Conservation (phyloP, 2,329 filamentous ascomycete genomes). For the Lithohypha guttulata region DNA sequence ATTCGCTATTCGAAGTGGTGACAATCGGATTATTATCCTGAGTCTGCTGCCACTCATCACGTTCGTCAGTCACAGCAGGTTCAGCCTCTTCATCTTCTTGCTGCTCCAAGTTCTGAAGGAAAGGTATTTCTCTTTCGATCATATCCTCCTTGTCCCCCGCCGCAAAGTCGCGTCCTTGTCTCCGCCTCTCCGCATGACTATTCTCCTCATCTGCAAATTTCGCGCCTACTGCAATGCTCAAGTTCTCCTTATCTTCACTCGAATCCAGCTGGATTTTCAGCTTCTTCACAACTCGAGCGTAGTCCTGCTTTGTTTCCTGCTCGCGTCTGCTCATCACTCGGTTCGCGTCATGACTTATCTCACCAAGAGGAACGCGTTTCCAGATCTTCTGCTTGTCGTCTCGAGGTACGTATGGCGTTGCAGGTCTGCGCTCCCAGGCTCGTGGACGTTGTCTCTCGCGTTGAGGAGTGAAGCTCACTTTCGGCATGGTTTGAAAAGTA, state of each 20-base stretch:
- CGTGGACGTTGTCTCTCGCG: conserved; percentile 27
- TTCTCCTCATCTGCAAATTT: neutral
- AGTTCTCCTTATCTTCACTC: conserved; percentile 18
- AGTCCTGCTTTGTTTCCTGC: conserved; percentile 8
- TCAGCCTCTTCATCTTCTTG: neutral
- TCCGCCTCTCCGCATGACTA: neutral
- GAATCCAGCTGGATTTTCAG: conserved; percentile 11
- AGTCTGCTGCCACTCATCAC: no score
- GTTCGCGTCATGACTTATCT: conserved; percentile 7
- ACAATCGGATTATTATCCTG: no score
- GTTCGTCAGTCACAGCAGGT: neutral
- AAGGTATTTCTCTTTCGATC: no score
- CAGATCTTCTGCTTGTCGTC: conserved; percentile 35
- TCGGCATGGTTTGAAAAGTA: neutral
- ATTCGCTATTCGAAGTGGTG: no score
- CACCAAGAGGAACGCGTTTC: conserved; percentile 30
- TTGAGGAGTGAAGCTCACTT: conserved; percentile 30
- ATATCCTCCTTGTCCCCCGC: conserved; percentile 7
- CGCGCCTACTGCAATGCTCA: conserved; percentile 8
- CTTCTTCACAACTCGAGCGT: conserved; percentile 16
- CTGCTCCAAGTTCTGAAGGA: conserved; percentile 8
- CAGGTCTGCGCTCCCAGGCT: conserved; percentile 36
- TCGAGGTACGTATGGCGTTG: conserved; percentile 30
- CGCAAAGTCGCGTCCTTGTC: neutral
- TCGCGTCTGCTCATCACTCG: conserved; percentile 12